These are phyloP conservation scores for Starmerella kuoi DNA, from an alignment of 805 yeast species.

Conservation along the genomic window DNA sequence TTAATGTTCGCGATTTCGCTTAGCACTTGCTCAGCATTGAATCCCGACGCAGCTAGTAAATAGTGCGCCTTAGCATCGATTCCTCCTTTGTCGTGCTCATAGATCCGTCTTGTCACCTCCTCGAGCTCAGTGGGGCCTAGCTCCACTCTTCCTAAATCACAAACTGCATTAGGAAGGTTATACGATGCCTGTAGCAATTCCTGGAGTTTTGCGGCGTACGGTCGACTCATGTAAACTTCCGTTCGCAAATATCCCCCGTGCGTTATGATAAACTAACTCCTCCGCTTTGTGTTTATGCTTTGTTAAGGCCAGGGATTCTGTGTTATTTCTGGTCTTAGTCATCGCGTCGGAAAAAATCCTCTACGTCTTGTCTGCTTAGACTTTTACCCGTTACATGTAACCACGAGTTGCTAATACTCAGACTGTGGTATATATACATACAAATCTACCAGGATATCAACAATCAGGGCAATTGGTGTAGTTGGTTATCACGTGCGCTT, in stretches of 20 bases:
- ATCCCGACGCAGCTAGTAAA: slow-evolving; percentile 76
- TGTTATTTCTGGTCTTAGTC: too few species aligned
- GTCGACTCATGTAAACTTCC: slow-evolving; percentile 20
- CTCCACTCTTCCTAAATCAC: slow-evolving; percentile 69
- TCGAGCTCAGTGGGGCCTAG: slow-evolving; percentile 63
- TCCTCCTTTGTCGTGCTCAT: slow-evolving; percentile 31
- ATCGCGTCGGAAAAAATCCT: too few species aligned
- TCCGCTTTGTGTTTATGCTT: too few species aligned
- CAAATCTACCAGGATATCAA: background rate
- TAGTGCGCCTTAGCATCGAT: slow-evolving; percentile 50
- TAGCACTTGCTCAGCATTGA: slow-evolving; percentile 74
- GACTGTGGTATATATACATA: background rate
- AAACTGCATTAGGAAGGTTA: slow-evolving; percentile 52
- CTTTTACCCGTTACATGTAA: too few species aligned
- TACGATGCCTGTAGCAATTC: slow-evolving; percentile 69
- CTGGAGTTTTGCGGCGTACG: slow-evolving; percentile 36
- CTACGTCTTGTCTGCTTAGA: too few species aligned
- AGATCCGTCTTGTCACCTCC: slow-evolving; percentile 32
- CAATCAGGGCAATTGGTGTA: slow-evolving; percentile 20
- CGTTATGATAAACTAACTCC: too few species aligned
- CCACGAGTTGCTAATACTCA: too few species aligned
- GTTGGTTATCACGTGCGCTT: slow-evolving; percentile 24
- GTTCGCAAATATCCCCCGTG: too few species aligned
- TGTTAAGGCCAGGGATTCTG: too few species aligned
- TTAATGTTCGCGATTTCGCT: slow-evolving; percentile 30